Base-by-base conservation (phyloP, 441 rosid species). In the Jatropha multifida region DNA sequence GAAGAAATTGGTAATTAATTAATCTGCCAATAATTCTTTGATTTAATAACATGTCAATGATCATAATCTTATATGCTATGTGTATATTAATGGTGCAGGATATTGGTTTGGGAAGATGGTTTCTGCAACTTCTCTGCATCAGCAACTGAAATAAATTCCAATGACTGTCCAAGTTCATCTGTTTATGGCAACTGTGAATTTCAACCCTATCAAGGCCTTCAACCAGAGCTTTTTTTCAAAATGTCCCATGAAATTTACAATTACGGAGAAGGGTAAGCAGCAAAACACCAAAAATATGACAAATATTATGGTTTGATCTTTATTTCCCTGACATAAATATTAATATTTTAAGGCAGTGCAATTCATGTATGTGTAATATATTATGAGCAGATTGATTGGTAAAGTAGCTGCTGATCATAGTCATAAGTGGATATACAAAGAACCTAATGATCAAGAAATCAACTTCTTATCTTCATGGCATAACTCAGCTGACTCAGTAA, bases 241-340 rank as follows among this genome's bases (percentile, higher is more conserved):
- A 95, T 95, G 99, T 95, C 99, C 44, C 99, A 93, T 79, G 99
- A 95, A 89, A 95, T 95, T 83, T 95, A 95, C 92, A 93, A 93
- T 85, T 95, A 95, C 73, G 99, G 99, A 81, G 99, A 95, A 91
- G 99, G 99, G 99, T 95, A 68, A 65, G 83, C 78, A 15, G 64
- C 61, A 27, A 52, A 10, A 32, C 18, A 3, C 7, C 41, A 15
- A 13, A 12, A 13, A 12, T 48, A 9, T 27, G 7, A 68, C 11
- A 15, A 23, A 7, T 17, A 6, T 37, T 38, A 5, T 37, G 12
- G 14, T 58, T 75, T 51, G 42, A 38, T 66, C 26, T 51, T 15
- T 18, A 56, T 12, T 60, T 23, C 9, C 4, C 62, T 32, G 20
- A 23, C 4, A 58, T 58, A 58, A 32, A 32, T 32, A 1, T 32